Percentiles rank a stretch among this genome's conserved stretches.
Conservation (phyloP, 352 stramenopile genomes). For the Halophytophthora polymorphica region DNA sequence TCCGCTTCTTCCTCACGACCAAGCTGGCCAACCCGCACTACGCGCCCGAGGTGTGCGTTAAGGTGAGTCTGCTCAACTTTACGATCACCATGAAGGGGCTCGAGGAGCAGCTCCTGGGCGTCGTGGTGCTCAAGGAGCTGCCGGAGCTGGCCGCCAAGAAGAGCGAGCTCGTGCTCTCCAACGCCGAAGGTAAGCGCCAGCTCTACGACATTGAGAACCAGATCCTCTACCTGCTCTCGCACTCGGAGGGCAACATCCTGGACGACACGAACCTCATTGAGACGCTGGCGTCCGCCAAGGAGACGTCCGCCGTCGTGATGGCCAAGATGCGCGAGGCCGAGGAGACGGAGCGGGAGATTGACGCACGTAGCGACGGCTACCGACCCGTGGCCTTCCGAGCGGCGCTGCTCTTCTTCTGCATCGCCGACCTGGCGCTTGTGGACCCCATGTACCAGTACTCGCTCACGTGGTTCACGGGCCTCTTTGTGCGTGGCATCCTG, state of each 20-base stretch:
- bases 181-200: conserved; percentile 86
- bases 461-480: conserved; percentile 89
- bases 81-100: conserved; percentile 91
- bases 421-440: conserved; percentile 85
- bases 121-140: conserved; percentile 88
- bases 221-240: conserved; percentile 89
- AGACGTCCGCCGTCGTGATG: conserved; percentile 78
- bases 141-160: conserved; percentile 90
- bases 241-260: conserved; percentile 91
- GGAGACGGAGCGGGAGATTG: conserved; percentile 90
- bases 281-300: conserved; percentile 79
- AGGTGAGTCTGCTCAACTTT: conserved; percentile 92
- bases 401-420: conserved; percentile 90
- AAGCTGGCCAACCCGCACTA: conserved; percentile 93
- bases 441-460: conserved; percentile 93
- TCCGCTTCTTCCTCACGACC: conserved; percentile 91
- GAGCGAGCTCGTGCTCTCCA: conserved; percentile 87
- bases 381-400: conserved; percentile 86
- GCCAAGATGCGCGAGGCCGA: conserved; percentile 90
- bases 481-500: conserved; percentile 91
- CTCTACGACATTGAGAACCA: conserved; percentile 92
- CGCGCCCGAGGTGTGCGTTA: conserved; percentile 88
- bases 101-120: conserved; percentile 88
- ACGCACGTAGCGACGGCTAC: conserved; percentile 84
- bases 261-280: conserved; percentile 93